These are phyloP conservation scores for Elaeagnus macrophylla DNA, from an alignment of 306 rosid genomes.

Conservation along the genomic window DNA sequence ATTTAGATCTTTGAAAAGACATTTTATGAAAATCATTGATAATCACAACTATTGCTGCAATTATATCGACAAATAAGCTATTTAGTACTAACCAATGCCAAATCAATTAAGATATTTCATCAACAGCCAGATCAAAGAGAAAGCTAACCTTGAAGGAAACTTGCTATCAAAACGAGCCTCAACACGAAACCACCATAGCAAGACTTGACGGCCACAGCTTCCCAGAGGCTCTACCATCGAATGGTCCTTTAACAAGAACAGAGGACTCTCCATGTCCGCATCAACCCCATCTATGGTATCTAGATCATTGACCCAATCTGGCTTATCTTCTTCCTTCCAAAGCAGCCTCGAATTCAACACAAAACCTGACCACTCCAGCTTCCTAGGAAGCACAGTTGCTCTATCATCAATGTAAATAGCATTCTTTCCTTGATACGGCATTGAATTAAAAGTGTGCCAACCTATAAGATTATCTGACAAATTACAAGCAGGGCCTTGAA, in stretches of 20 bases:
- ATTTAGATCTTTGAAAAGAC: not conserved
- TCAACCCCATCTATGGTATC: slow-evolving; percentile 44
- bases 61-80: slow-evolving; percentile 5
- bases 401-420: slow-evolving; percentile 74
- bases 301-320: slow-evolving; percentile 75
- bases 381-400: slow-evolving; percentile 74
- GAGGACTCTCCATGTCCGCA: slow-evolving; percentile 60
- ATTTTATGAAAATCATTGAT: not conserved
- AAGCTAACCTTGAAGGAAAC: slow-evolving; percentile 76
- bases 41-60: not conserved
- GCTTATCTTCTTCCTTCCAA: slow-evolving; percentile 80
- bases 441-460: slow-evolving; percentile 88
- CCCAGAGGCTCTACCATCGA: slow-evolving; percentile 92
- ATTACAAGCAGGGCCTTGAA: slow-evolving; percentile 98
- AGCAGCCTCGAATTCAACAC: slow-evolving; percentile 80
- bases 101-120: not conserved
- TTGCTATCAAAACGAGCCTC: slow-evolving; percentile 98
- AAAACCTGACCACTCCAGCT: slow-evolving; percentile 94
- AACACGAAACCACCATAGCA: slow-evolving; percentile 97
- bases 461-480: slow-evolving; percentile 72
- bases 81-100: slow-evolving; percentile 1
- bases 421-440: slow-evolving; percentile 51
- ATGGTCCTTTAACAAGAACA: slow-evolving; percentile 67
- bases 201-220: slow-evolving; percentile 82
- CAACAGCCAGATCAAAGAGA: slow-evolving; percentile 9